Evolutionary conservation across 164 flowering plant genomes (phyloP).

Genomic region (Pachysandra terminalis): DNA sequence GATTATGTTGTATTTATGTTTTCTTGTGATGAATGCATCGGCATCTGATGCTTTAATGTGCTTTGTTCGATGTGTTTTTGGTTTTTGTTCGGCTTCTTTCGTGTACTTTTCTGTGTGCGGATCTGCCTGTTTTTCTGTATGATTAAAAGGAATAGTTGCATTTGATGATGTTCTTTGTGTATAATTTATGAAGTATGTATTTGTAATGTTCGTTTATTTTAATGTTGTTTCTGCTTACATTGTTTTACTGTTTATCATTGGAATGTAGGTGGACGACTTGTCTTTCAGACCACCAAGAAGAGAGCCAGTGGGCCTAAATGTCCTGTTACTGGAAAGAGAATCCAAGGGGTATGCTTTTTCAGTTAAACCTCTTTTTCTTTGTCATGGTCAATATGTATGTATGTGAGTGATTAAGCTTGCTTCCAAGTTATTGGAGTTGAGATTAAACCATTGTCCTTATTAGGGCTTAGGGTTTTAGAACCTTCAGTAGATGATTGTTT

Average conservation of each 20-base stretch:
- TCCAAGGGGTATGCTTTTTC: conserved; percentile 46
- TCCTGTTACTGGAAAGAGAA: conserved; percentile 63
- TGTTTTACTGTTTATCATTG: background rate
- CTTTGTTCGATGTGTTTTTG: background rate
- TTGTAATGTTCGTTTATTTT: too few species aligned
- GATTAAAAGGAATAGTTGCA: background rate
- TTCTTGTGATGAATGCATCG: background rate
- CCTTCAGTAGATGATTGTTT: too few species aligned
- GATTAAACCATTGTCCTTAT: too few species aligned
- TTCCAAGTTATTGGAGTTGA: too few species aligned
- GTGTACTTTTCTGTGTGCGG: too few species aligned
- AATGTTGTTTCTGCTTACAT: background rate
- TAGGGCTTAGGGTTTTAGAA: too few species aligned
- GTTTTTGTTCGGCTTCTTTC: background rate
- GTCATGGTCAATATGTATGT: too few species aligned
- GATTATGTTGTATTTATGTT: background rate
- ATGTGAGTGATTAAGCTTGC: too few species aligned
- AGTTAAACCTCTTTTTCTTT: too few species aligned
- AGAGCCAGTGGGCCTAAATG: conserved; percentile 57
- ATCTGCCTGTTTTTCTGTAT: background rate
- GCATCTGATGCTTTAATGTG: background rate
- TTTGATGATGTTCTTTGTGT: background rate
- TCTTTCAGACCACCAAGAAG: conserved; percentile 51
- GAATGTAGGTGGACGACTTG: conserved; percentile 40
- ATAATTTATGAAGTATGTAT: background rate